Evolutionary conservation across 306 rosid species (phyloP), one percentile per base, ranked within the genome.

Genomic region (Cajanus cajan): DNA sequence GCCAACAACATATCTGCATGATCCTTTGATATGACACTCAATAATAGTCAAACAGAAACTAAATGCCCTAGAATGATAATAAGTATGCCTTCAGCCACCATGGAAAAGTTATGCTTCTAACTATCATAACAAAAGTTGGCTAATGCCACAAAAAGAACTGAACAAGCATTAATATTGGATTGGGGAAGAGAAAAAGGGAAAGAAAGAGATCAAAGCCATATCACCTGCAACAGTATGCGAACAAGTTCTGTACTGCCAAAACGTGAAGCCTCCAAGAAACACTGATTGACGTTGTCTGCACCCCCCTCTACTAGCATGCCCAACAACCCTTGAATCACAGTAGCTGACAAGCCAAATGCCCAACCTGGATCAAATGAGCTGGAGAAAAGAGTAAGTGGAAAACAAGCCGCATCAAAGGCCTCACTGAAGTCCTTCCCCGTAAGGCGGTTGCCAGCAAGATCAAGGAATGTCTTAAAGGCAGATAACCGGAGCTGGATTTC

Each of bases 341-440:
- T 84, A 19, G 92, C 94, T 19, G 97, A 93, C 45, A 87, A 82
- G 71, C 95, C 93, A 79, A 85, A 86, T 63, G 95, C 94, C 95
- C 97, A 92, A 47, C 97, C 90, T 66, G 94, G 92, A 83, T 90
- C 90, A 81, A 93, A 93, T 13, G 91, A 90, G 80, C 87, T 93
- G 33, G 97, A 89, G 85, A 93, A 93, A 78, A 93, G 97, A 48
- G 96, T 93, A 77, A 93, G 88, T 43, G 97, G 97, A 71, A 93
- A 93, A 86, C 97, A 93, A 43, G 97, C 97, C 9, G 92, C 97
- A 82, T 93, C 97, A 82, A 93, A 93, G 77, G 97, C 97, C 91
- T 93, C 97, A 0, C 96, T 93, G 85, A 93, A 93, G 85, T 93
- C 97, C 85, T 90, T 93, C 72, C 97, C 97, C 0, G 94, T 85